Conservation (phyloP, 2,329 filamentous ascomycete species). For the Plenodomus lindquistii region DNA sequence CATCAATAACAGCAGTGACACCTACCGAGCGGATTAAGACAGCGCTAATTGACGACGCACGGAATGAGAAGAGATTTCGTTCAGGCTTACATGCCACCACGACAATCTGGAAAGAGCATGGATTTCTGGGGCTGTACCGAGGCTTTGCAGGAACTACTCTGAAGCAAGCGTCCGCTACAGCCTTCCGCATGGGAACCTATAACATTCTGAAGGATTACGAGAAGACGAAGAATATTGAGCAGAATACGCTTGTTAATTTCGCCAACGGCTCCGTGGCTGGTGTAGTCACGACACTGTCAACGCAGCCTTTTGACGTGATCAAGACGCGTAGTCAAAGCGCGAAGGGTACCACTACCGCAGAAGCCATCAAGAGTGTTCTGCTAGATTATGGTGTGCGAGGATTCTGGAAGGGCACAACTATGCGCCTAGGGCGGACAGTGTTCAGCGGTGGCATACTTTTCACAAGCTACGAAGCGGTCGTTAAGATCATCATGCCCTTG, state of each 20-base stretch:
- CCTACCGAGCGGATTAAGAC: constrained; percentile 72
- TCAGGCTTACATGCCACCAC: constrained; percentile 56
- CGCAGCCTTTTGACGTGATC: constrained; percentile 65
- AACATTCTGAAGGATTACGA: constrained; percentile 66
- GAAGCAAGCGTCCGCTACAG: constrained; percentile 65
- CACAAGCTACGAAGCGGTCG: constrained; percentile 63
- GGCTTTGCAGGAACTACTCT: constrained; percentile 64
- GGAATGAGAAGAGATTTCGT: constrained; percentile 54
- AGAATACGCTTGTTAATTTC: constrained; percentile 61
- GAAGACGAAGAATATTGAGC: constrained; percentile 51
- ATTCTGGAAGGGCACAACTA: constrained; percentile 70
- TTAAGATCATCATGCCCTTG: constrained; percentile 52
- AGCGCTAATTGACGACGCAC: constrained; percentile 66
- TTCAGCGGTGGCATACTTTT: constrained; percentile 70
- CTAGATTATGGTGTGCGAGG: constrained; percentile 62
- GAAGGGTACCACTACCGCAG: constrained; percentile 59
- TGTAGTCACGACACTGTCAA: constrained; percentile 61
- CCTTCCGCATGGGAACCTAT: constrained; percentile 65
- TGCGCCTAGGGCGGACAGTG: constrained; percentile 66
- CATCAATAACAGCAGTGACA: constrained; percentile 67
- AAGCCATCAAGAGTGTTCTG: constrained; percentile 60
- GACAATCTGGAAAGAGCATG: constrained; percentile 56
- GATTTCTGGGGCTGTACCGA: constrained; percentile 59
- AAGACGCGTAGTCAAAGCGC: constrained; percentile 67
- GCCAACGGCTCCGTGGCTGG: constrained; percentile 65